Evolutionary conservation across 2,329 filamentous ascomycete species (phyloP).

Genomic region (Colletotrichum scovillei): DNA sequence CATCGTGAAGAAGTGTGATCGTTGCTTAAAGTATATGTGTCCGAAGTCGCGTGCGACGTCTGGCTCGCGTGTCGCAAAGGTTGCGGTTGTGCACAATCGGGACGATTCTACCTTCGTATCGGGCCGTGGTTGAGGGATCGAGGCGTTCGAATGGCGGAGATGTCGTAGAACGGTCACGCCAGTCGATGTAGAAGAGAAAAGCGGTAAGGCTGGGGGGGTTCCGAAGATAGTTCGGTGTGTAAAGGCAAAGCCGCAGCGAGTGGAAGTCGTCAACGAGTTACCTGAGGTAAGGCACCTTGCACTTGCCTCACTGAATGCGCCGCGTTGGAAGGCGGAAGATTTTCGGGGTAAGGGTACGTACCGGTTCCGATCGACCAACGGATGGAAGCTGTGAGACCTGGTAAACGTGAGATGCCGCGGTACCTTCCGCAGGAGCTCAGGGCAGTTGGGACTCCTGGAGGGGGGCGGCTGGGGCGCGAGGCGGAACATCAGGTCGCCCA

Average conservation of each 20-base stretch:
- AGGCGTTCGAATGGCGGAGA: not conserved
- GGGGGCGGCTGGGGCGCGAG: slow-evolving; percentile 10
- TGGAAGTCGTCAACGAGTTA: slow-evolving; percentile 13
- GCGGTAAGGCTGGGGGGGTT: not conserved
- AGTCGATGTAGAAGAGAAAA: not conserved
- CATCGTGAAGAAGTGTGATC: slow-evolving; percentile 63
- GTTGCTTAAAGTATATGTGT: not conserved
- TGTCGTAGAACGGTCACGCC: not conserved
- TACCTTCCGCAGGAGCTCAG: slow-evolving; percentile 24
- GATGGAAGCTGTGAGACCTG: not conserved
- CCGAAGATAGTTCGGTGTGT: not conserved
- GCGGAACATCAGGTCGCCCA: slow-evolving; percentile 15
- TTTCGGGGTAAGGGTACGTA: slow-evolving; percentile 33
- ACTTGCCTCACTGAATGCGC: slow-evolving; percentile 25
- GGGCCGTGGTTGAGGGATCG: not conserved
- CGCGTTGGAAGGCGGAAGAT: slow-evolving; percentile 31
- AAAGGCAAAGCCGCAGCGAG: slow-evolving; percentile 1
- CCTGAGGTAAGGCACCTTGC: slow-evolving; percentile 11
- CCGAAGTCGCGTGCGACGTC: not conserved
- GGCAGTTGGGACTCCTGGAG: not conserved
- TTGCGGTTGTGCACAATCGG: not conserved
- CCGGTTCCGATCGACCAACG: not conserved
- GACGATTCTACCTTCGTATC: not conserved
- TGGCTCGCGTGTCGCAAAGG: slow-evolving; percentile 14
- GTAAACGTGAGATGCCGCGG: slow-evolving; percentile 8